Base-by-base conservation (phyloP, 2,329 filamentous ascomycete genomes). In the Chaetothyriales sp. region DNA sequence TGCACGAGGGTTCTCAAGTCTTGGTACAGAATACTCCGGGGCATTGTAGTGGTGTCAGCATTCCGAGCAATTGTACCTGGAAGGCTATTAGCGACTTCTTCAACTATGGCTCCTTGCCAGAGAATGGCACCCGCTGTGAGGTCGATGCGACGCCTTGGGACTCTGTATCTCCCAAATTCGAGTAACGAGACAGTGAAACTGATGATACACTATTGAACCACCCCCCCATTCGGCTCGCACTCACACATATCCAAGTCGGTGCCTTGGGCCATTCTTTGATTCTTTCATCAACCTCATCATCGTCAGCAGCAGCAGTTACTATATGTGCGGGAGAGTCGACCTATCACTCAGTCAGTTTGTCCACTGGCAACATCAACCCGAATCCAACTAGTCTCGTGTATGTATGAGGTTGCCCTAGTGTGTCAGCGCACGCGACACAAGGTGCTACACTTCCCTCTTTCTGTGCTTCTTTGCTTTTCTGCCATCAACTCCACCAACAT, bases 11-110 rank as follows among this genome's bases (percentile, higher is more conserved):
- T 1, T 71, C 68, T 15, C 62, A 60, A 2, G 62, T 76, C 5
- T 60, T 77, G 2, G 61, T 69, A 22, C 70, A 71, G 52, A 68
- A 75, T 51, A 63, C 67, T 3, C 66, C 68, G 50, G 67, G 68
- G 51, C 62, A 70, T 63, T 53, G 53, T 26, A 55, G 52, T 43
- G 39, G 53, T 26, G 51, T 49, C 32, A 61, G 61, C 2, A 63
- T 65, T 1, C 64, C 67, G 0, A 69, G 65, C 1, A 47, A 65
- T 2, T 73, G 70, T 50, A 61, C 64, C 1, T 62, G 59, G 25
- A 63, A 60, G 18, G 55, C 54, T 1, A 63, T 72, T 18, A 64
- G 68, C 20, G 52, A 51, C 3, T 73, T 72, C 51, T 72, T 71
- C 54, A 68, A 70, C 45, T 64, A 62, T 2, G 70, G 70, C 0